Evolutionary conservation across 306 rosid species (phyloP).

Genomic region (Prunus davidiana): DNA sequence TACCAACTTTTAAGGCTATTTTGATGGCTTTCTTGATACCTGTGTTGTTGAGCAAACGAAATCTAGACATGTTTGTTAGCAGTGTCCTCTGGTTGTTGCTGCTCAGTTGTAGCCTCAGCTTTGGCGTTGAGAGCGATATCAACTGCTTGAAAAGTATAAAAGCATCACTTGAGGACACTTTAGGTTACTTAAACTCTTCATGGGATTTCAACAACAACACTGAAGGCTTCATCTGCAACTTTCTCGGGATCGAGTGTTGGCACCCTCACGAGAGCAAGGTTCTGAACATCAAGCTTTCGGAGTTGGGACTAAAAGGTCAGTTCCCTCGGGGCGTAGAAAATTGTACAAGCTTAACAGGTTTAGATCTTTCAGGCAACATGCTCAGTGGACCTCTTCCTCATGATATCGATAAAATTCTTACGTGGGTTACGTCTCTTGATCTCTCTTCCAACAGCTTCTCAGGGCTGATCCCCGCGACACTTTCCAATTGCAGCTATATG

Average conservation of each 20-base stretch:
- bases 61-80: too few species aligned
- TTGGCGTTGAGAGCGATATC: constrained; percentile 42
- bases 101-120: constrained; percentile 38
- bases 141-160: constrained; percentile 15
- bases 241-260: constrained; percentile 83
- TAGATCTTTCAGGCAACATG: constrained; percentile 68
- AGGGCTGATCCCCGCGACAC: constrained; percentile 42
- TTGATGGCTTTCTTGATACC: not conserved
- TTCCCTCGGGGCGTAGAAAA: constrained; percentile 51
- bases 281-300: constrained; percentile 52
- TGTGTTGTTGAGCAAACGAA: too few species aligned
- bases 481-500: constrained; percentile 33
- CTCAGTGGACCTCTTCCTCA: constrained; percentile 53
- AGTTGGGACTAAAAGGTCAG: constrained; percentile 71
- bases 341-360: constrained; percentile 72
- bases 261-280: constrained; percentile 81
- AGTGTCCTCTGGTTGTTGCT: constrained; percentile 33
- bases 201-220: constrained; percentile 64
- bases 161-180: constrained; percentile 47
- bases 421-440: constrained; percentile 45
- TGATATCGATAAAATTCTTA: constrained; percentile 22
- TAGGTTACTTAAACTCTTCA: constrained; percentile 38
- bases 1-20: constrained; percentile 2
- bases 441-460: constrained; percentile 69
- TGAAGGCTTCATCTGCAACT: constrained; percentile 69